Evolutionary conservation across 2,329 filamentous ascomycete genomes (phyloP).

Genomic region (Aspergillus sergii): DNA sequence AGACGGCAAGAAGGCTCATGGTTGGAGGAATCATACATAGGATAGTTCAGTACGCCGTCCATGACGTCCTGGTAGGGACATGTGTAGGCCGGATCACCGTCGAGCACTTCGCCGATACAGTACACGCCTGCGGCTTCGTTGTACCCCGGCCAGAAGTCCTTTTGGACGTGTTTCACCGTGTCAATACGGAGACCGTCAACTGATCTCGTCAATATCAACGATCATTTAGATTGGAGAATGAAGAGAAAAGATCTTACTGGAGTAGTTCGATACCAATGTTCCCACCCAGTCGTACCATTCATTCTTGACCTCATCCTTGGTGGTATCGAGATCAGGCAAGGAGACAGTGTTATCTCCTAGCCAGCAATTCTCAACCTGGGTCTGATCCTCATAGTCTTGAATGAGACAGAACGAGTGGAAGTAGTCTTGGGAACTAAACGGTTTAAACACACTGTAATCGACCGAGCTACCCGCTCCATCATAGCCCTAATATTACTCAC

Average conservation of each 20-base stretch:
- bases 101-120: slow-evolving; percentile 51
- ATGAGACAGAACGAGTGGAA: slow-evolving; percentile 64
- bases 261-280: slow-evolving; percentile 61
- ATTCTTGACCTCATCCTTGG: slow-evolving; percentile 50
- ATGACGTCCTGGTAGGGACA: slow-evolving; percentile 50
- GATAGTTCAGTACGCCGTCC: slow-evolving; percentile 54
- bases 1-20: background rate
- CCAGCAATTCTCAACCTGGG: slow-evolving; percentile 54
- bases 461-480: slow-evolving; percentile 50
- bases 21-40: slow-evolving; percentile 29
- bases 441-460: slow-evolving; percentile 56
- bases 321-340: slow-evolving; percentile 65
- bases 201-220: slow-evolving; percentile 13
- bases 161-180: slow-evolving; percentile 53
- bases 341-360: slow-evolving; percentile 56
- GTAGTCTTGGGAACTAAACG: slow-evolving; percentile 60
- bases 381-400: slow-evolving; percentile 55
- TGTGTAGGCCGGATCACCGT: slow-evolving; percentile 44
- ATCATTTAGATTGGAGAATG: background rate
- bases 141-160: slow-evolving; percentile 48
- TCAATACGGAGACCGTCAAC: slow-evolving; percentile 58
- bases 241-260: slow-evolving; percentile 49
- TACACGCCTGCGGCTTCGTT: slow-evolving; percentile 49
- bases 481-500: slow-evolving; percentile 39
- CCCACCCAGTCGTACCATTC: slow-evolving; percentile 63